Percentiles rank a stretch among this genome's conserved stretches.
Evolutionary conservation across 345 rosid species (phyloP).

Genomic region (Moricandia arvensis): DNA sequence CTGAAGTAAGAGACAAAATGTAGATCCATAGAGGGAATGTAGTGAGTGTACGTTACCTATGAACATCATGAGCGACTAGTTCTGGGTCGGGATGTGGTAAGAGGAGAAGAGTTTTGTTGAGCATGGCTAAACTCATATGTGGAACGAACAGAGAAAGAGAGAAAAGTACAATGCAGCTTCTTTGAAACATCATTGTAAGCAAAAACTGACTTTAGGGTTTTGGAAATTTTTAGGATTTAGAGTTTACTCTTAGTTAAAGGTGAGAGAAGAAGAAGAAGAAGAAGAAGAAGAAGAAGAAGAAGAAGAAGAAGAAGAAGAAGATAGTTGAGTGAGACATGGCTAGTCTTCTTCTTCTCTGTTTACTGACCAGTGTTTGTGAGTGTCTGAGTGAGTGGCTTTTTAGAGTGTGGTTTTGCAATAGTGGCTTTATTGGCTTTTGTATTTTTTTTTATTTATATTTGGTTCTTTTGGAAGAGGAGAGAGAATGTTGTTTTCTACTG

Average conservation of each 20-base stretch:
- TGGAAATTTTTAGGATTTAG: too few relatives aligned
- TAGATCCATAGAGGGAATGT: constrained; percentile 2
- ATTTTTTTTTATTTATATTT: background rate
- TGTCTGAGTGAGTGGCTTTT: too few relatives aligned
- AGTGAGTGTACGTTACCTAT: constrained; percentile 52
- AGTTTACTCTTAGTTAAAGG: background rate
- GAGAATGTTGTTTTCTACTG: constrained; percentile 23
- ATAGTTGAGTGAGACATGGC: constrained; percentile 5
- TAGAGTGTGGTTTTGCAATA: constrained; percentile 23
- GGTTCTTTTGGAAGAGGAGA: constrained; percentile 24
- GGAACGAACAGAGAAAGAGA: constrained; percentile 43
- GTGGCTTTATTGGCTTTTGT: constrained; percentile 25
- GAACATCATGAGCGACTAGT: constrained; percentile 69
- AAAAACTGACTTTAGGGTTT: background rate
- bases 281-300: too few relatives aligned
- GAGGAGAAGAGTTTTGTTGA: constrained; percentile 58
- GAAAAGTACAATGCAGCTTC: constrained; percentile 53
- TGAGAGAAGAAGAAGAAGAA: too few relatives aligned
- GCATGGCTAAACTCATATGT: constrained; percentile 40
- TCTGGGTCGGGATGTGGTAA: constrained; percentile 73
- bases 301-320: too few relatives aligned
- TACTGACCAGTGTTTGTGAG: constrained; percentile 12
- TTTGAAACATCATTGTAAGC: constrained; percentile 30
- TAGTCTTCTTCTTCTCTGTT: constrained; percentile 3
- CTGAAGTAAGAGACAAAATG: background rate